Conservation (phyloP, 2,329 filamentous ascomycete species). For the Fusarium brevicatenulatum region DNA sequence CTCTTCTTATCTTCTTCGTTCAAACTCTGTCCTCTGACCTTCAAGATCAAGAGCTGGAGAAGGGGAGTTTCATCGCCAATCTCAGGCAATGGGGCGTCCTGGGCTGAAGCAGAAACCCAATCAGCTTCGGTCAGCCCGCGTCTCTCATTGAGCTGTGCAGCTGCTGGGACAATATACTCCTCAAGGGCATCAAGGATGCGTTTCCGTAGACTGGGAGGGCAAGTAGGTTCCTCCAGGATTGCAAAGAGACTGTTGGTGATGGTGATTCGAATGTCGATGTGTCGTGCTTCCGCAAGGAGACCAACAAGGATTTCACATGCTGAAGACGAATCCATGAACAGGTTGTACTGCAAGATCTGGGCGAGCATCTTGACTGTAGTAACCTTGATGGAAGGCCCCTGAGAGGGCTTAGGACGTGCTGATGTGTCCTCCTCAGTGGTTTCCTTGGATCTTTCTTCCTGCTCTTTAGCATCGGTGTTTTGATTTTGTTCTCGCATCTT, state of each 20-base stretch:
- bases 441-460: neutral
- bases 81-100: constrained; percentile 3
- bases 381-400: constrained; percentile 45
- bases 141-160: constrained; percentile 47
- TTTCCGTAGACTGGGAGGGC: constrained; percentile 10
- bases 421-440: neutral
- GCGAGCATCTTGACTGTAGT: constrained; percentile 53
- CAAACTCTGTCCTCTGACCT: neutral
- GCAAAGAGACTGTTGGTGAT: constrained; percentile 45
- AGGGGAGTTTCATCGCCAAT: constrained; percentile 20
- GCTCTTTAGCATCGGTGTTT: neutral
- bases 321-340: constrained; percentile 40
- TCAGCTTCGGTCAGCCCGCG: constrained; percentile 40
- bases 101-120: constrained; percentile 36
- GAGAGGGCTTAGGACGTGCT: neutral
- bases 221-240: constrained; percentile 31
- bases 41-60: constrained; percentile 6
- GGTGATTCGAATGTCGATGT: constrained; percentile 48
- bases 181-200: constrained; percentile 44
- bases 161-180: constrained; percentile 42
- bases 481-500: constrained; percentile 43
- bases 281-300: constrained; percentile 45
- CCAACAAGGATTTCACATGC: constrained; percentile 44
- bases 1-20: constrained; percentile 6
- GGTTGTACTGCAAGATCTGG: constrained; percentile 45